A percentile compares a stretch with the other conserved stretches of the same genome.
These are phyloP conservation scores for Pestalotiopsis fici DNA, from an alignment of 2,329 filamentous ascomycete genomes.

Conservation along the genomic window DNA sequence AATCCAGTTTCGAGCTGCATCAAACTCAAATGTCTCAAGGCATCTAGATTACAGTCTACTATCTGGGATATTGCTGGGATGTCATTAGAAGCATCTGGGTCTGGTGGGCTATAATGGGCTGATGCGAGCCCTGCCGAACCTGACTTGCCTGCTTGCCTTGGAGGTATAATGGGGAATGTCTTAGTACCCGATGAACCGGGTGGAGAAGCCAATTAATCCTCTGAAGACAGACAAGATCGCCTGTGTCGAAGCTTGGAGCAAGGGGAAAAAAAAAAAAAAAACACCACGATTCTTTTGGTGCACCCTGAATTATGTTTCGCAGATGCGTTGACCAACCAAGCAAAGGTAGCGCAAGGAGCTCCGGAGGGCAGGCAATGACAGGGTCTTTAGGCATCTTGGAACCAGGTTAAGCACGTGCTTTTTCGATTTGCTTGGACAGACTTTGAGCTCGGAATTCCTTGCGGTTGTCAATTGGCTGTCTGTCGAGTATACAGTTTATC, in stretches of 20 bases:
- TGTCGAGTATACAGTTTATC: too few species aligned
- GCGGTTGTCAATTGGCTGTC: background rate
- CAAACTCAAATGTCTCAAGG: background rate
- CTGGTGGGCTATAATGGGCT: background rate
- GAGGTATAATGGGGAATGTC: background rate
- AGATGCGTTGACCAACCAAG: too few species aligned
- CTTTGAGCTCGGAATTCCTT: background rate
- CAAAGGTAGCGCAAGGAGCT: background rate
- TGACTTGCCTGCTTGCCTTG: background rate
- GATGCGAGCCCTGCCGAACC: background rate
- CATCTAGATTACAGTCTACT: background rate
- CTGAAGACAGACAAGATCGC: background rate
- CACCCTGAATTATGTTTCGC: background rate
- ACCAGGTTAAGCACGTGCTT: background rate
- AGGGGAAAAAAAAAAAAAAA: too few species aligned
- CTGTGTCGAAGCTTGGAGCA: background rate
- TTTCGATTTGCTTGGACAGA: background rate
- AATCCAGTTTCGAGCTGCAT: too few species aligned
- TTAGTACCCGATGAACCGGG: background rate
- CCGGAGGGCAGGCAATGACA: background rate
- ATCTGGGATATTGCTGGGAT: background rate
- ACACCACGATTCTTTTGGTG: background rate
- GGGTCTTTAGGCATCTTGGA: background rate
- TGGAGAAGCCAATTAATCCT: background rate
- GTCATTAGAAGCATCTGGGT: background rate